Evolutionary conservation across 208 protist species (phyloP), one percentile per base, ranked within the genome.

Genomic region (Naegleria fowleri): DNA sequence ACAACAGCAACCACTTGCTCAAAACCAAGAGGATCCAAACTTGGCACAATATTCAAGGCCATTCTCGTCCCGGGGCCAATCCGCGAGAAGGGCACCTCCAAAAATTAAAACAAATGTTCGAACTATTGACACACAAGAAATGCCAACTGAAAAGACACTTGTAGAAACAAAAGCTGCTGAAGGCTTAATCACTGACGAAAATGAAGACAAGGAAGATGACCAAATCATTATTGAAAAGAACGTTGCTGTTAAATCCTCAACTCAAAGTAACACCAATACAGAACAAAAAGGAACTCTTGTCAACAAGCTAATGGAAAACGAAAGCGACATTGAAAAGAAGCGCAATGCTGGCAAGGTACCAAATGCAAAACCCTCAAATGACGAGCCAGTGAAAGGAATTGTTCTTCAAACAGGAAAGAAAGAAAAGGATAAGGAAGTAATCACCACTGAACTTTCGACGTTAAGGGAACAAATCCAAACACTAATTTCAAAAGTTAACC

Each of bases 391-490:
- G 40, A 91, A 39, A 6, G 90, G 90, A 40, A 92, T 92, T 51
- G 33, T 75, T 76, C 90, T 92, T 9, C 16, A 59, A 33, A 52
- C 88, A 16, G 36, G 36, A 6, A 86, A 90, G 11, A 86, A 40
- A 33, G 89, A 83, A n/a, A 43, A 86, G 13, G 91, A 91, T 16
- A 79, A 40, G 29, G 91, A 91, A 40, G 16, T 13, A n/a, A 52
- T 19, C 0, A n/a, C 25, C 4, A 92, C 87, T 25, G 91, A 92
- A 89, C 25, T 93, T 9, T 75, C 67, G 0, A 91, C 58, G 40
- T 52, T 95, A 85, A 90, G 92, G 5, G 89, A 40, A 29, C 43
- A 91, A 25, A 93, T 95, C 29, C 94, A 95, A 92, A 92, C 92
- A 0, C 83, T 95, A 33, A 92, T 92, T 83, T 90, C 92, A 41